Base-by-base conservation (phyloP, 2,329 filamentous ascomycete species). In the Fusarium sp. region DNA sequence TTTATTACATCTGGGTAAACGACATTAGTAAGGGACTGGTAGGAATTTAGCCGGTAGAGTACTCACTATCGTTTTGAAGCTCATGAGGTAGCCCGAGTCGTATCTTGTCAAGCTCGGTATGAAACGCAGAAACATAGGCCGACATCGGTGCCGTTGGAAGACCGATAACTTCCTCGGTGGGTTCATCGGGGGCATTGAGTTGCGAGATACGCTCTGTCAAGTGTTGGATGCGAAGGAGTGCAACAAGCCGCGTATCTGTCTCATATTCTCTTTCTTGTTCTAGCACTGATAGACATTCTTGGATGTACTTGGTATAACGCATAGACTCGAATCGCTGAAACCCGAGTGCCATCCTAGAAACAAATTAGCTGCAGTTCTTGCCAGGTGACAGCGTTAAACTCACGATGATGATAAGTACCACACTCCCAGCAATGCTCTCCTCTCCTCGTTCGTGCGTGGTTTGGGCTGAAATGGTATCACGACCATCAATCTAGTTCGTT, bases 401-500 rank as follows among this genome's bases (percentile, higher is more conserved):
- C 78, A 88, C 86, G 82, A 81, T 12, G 85, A 87, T 16, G 80
- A 83, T 30, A 88, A 65, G 62, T 87, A 88, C 83, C 86, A 89
- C 3, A 85, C 83, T 0, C 85, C 87, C 1, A 87, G 78, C 1
- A 88, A 78, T 0, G 83, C 80, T n/a, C 87, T 80, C 12, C 83
- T 80, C 65, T 88, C 86, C 41, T 88, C 86, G 10, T 85, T 82
- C 0, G 83, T 85, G 6, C 85, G 81, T 4, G 76, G 74, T 24
- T 71, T 76, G 1, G 81, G 78, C 30, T 78, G 72, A 18, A 80
- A 78, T 0, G 82, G 82, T 24, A 81, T 77, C 5, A 82, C 77
- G 5, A 84, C 78, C 75, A 85, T 79, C 11, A 85, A 65, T 29
- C 78, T 80, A 1, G 80, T 82, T 34, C 82, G 79, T 61, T 86